Conservation (phyloP, 2,329 filamentous ascomycete genomes). For the Penicillium griseofulvum region DNA sequence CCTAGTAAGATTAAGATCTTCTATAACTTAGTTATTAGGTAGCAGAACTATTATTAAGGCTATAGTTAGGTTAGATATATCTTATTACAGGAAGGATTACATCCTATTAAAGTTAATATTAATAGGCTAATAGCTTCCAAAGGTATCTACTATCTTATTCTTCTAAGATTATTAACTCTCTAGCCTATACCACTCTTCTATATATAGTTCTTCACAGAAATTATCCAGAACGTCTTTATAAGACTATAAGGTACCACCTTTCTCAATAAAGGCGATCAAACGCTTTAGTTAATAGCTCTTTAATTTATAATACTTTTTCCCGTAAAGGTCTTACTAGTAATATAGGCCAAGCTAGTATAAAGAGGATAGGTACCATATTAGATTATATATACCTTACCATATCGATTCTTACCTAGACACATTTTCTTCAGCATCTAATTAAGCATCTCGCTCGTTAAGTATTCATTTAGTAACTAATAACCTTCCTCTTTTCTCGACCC, state of each 20-base stretch:
- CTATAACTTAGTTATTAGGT: too few relatives aligned
- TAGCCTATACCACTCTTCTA: constrained; percentile 11
- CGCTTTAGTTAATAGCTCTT: constrained; percentile 8
- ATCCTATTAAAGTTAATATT: too few relatives aligned
- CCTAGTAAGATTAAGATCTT: too few relatives aligned
- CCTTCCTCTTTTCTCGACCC: constrained; percentile 12
- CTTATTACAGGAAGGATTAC: too few relatives aligned
- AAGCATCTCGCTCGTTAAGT: not conserved
- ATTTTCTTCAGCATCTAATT: constrained; percentile 13
- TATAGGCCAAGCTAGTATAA: constrained; percentile 15
- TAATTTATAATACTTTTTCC: constrained; percentile 18
- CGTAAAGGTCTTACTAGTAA: constrained; percentile 15
- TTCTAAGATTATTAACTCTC: constrained; percentile 9
- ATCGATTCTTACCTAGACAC: constrained; percentile 8
- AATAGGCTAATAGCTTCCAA: not conserved
- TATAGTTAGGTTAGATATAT: too few relatives aligned
- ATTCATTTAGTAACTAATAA: constrained; percentile 13
- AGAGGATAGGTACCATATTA: constrained; percentile 9
- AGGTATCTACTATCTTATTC: too few relatives aligned
- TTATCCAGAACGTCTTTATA: constrained; percentile 8
- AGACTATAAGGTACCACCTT: constrained; percentile 3
- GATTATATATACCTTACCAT: constrained; percentile 14
- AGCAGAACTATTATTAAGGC: too few relatives aligned
- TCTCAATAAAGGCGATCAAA: constrained; percentile 6
- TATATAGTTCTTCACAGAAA: constrained; percentile 13